Conservation (phyloP, 192 early-diverging fungal genomes). For the Coemansia sp. region DNA sequence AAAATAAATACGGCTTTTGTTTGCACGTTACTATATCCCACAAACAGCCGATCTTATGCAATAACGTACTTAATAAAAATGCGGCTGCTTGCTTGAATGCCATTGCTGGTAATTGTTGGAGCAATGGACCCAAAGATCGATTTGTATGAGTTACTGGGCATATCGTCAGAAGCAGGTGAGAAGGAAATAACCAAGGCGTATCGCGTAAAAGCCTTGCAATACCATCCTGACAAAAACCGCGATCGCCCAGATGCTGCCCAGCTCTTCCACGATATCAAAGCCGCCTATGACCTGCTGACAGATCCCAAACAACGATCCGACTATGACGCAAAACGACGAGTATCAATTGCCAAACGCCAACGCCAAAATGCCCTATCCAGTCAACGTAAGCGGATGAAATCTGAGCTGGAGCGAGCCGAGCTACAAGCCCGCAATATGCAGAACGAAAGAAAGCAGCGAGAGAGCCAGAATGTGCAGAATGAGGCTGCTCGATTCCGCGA, state of each 20-base stretch:
- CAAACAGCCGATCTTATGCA: too few relatives aligned
- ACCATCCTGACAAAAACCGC: constrained; percentile 92
- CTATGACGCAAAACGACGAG: constrained; percentile 33
- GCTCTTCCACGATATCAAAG: constrained; percentile 35
- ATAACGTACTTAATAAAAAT: too few relatives aligned
- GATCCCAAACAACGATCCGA: constrained; percentile 24
- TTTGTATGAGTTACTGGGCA: constrained; percentile 84
- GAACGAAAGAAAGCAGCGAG: constrained; percentile 1
- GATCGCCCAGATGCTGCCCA: constrained; percentile 30
- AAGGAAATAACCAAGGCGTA: constrained; percentile 78
- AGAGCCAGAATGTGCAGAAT: constrained; percentile 13
- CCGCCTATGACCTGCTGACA: constrained; percentile 33
- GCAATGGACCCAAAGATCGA: constrained; percentile 13
- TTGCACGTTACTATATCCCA: too few relatives aligned
- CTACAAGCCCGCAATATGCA: constrained; percentile 15
- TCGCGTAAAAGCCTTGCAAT: constrained; percentile 71
- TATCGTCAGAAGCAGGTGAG: constrained; percentile 67
- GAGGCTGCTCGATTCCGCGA: constrained; percentile 38
- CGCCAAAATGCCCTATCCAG: constrained; percentile 24
- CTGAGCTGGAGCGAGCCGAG: constrained; percentile 40
- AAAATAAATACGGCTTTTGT: too few relatives aligned
- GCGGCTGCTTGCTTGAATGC: background rate
- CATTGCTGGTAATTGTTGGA: background rate
- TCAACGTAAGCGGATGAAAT: constrained; percentile 45
- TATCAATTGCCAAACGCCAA: constrained; percentile 40